Conservation (phyloP, 345 rosid genomes). For the Populus davidiana region DNA sequence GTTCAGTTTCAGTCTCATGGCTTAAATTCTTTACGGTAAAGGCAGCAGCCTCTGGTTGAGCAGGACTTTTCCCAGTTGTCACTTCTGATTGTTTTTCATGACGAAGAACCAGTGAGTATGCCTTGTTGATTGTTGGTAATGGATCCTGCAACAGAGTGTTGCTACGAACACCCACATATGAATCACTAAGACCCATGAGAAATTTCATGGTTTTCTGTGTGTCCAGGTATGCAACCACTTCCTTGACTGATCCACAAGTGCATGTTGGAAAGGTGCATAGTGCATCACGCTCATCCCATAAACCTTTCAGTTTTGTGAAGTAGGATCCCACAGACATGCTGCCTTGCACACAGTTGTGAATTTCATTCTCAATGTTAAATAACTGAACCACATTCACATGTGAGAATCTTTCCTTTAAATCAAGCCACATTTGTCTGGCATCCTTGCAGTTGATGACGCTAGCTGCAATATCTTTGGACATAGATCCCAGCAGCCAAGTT, state of each 20-base stretch:
- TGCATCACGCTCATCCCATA: neutral
- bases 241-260: neutral
- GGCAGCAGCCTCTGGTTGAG: too few species aligned
- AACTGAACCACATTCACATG: neutral
- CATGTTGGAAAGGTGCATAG: neutral
- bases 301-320: neutral
- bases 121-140: neutral
- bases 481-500: neutral
- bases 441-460: neutral
- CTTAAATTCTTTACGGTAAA: too few species aligned
- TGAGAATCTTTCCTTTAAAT: neutral
- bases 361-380: slow-evolving; percentile 1
- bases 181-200: neutral
- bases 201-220: neutral
- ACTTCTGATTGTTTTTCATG: too few species aligned
- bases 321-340: neutral
- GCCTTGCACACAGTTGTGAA: neutral
- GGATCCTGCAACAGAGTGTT: neutral
- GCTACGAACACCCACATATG: neutral
- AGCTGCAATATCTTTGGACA: slow-evolving; percentile 3
- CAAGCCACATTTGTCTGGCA: too few species aligned
- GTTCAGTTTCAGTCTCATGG: too few species aligned
- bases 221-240: neutral
- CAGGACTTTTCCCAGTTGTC: too few species aligned
- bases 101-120: neutral